A percentile compares a stretch with the other conserved stretches of the same genome.
These are phyloP conservation scores for Vigna unguiculata DNA, from an alignment of 306 rosid species.

Conservation along the genomic window DNA sequence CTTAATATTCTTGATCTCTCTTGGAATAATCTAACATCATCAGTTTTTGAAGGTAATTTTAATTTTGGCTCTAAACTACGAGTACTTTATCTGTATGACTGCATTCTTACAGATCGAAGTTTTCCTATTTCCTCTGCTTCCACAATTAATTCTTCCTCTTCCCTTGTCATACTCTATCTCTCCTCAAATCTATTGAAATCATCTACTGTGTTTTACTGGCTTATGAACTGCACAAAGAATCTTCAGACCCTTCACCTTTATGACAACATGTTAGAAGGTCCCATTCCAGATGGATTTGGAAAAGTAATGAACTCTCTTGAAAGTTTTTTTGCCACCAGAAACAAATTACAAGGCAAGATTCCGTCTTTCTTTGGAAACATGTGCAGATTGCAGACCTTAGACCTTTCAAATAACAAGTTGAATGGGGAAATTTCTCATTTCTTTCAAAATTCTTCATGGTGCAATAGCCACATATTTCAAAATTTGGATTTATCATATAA, in stretches of 20 bases:
- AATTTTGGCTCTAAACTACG: too few relatives aligned
- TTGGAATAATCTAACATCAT: not conserved
- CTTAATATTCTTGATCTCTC: slow-evolving; percentile 15
- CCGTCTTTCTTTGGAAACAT: slow-evolving; percentile 1
- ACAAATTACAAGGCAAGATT: slow-evolving; percentile 24
- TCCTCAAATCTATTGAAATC: not conserved
- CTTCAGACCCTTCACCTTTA: rapidly evolving
- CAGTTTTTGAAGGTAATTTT: too few relatives aligned
- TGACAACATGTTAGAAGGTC: not conserved
- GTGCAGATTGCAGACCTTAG: not conserved
- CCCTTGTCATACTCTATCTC: not conserved
- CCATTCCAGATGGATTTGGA: slow-evolving; percentile 4
- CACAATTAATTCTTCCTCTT: not conserved
- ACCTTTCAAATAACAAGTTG: not conserved
- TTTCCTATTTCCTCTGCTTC: not conserved
- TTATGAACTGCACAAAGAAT: slow-evolving; percentile 7
- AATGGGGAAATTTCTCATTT: not conserved
- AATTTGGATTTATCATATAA: not conserved
- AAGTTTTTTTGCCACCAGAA: rapidly evolving
- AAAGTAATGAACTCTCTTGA: slow-evolving; percentile 8
- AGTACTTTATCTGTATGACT: not conserved
- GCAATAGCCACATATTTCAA: not conserved
- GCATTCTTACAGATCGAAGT: not conserved
- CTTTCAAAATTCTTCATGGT: not conserved
- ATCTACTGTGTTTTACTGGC: not conserved